Conservation (phyloP, 805 yeast species). For the Myxozyma monticola region DNA sequence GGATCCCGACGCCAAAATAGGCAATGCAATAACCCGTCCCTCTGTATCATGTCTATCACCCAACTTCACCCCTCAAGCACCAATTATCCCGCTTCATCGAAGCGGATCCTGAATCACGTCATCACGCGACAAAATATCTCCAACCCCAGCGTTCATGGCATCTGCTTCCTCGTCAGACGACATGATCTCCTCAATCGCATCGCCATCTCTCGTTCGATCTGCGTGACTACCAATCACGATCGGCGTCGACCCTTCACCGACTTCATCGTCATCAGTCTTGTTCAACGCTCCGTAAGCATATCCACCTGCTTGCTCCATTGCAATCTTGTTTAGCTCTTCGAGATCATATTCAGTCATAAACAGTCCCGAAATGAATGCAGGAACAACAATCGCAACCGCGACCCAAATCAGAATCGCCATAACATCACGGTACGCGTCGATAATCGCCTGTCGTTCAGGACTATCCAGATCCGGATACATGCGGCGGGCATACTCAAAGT, state of each 20-base stretch:
- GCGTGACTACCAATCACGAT: constrained; percentile 15
- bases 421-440: constrained; percentile 22
- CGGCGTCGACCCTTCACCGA: constrained; percentile 3
- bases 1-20: background rate
- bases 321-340: constrained; percentile 16
- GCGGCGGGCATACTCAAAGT: constrained; percentile 24
- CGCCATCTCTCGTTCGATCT: constrained; percentile 23
- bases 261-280: constrained; percentile 11
- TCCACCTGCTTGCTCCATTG: constrained; percentile 4
- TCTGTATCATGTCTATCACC: background rate
- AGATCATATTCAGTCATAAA: constrained; percentile 25
- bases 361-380: constrained; percentile 15
- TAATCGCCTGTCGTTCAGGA: constrained; percentile 20
- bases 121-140: constrained; percentile 2
- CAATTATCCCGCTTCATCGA: background rate
- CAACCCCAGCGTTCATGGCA: constrained; percentile 21
- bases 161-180: constrained; percentile 19
- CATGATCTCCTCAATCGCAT: constrained; percentile 7
- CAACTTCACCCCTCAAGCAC: background rate
- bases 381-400: constrained; percentile 15
- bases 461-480: constrained; percentile 19
- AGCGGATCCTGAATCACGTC: constrained; percentile 8
- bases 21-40: background rate
- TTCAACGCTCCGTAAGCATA: constrained; percentile 1
- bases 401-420: constrained; percentile 28